These are phyloP conservation scores for Piloderma croceum DNA, from an alignment of 768 basidiomycete species.

Conservation along the genomic window DNA sequence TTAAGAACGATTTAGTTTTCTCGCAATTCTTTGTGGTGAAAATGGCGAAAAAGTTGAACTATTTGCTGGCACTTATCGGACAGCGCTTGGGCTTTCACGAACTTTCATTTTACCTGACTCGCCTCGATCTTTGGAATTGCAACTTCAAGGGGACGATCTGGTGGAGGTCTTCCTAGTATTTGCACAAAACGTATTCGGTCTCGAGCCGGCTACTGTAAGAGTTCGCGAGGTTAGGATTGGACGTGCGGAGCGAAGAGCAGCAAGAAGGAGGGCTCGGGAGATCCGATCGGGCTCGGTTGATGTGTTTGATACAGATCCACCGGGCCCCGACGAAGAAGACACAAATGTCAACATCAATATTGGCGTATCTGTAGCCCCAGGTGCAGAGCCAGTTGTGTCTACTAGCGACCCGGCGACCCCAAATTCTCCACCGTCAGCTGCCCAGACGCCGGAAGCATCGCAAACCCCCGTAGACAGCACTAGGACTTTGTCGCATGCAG, in stretches of 20 bases:
- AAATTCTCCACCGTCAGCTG: conserved; percentile 14
- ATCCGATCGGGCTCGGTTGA: conserved; percentile 46
- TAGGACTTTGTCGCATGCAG: conserved; percentile 43
- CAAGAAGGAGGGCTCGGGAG: conserved; percentile 73
- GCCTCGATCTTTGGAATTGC: conserved; percentile 78
- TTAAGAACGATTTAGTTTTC: conserved; percentile 50
- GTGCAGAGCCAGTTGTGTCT: conserved; percentile 35
- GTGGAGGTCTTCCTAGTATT: conserved; percentile 91
- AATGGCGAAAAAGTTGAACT: conserved; percentile 90
- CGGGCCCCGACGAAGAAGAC: conserved; percentile 43
- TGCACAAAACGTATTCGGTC: conserved; percentile 84
- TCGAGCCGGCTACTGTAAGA: conserved; percentile 88
- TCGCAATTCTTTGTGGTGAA: conserved; percentile 89
- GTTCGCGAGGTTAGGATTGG: conserved; percentile 93
- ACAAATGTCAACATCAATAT: conserved; percentile 58
- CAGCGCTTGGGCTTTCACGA: conserved; percentile 85
- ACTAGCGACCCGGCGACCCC: conserved; percentile 36
- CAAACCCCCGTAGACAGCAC: conserved; percentile 32
- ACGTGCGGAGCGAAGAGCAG: conserved; percentile 80
- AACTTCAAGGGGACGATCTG: conserved; percentile 88
- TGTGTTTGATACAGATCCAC: conserved; percentile 39
- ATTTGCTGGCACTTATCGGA: conserved; percentile 86
- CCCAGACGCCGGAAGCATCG: conserved; percentile 23
- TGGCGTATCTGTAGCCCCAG: conserved; percentile 49
- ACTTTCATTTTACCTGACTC: conserved; percentile 92